Base-by-base conservation (phyloP, 805 yeast genomes). In the Wickerhamiella occidentalis region DNA sequence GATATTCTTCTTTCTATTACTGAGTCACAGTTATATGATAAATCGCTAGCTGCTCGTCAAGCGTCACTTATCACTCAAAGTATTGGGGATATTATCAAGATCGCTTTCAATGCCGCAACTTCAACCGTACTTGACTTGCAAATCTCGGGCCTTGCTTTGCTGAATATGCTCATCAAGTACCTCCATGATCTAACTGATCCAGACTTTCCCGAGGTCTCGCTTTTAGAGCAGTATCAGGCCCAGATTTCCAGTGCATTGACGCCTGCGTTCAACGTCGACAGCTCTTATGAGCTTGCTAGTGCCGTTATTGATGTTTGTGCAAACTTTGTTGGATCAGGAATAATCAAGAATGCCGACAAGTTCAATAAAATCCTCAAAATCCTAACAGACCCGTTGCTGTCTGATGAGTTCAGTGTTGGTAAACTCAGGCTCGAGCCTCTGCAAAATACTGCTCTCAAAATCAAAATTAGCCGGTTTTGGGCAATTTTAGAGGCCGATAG, bases 201-300 rank as follows among this genome's bases (percentile, higher is more conserved):
- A 0, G 73, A 83, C 25, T 81, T 79, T 56, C 81, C 85, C 0
- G 78, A 79, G 2, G 74, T 75, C 13, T 75, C 90, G 0, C 71
- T 87, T 8, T 67, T 90, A 40, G 95, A 85, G 55, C 96, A 88
- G 64, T 95, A 84, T 59, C 96, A 92, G 58, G 97, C 97, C 0
- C 96, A 86, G 57, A 85, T 92, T 8, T 80, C 85, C 8, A 81
- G 95, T 51, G 94, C 97, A 0, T 70, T 90, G 50, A 75, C 86
- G 45, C 95, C 96, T 0, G 85, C 94, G 9, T 90, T 92, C 65
- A 74, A 74, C 29, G 68, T 74, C 2, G 88, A 80, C 17, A 80
- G 87, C 50, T 79, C 82, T 11, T 77, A 94, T 1, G 74, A 75
- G 33, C 73, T 86, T 0, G 87, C 90, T 1, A 76, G 84, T 19